phyloP scores from a whole-genome alignment of 208 protist species.

The Leishmania aethiopica region DNA sequence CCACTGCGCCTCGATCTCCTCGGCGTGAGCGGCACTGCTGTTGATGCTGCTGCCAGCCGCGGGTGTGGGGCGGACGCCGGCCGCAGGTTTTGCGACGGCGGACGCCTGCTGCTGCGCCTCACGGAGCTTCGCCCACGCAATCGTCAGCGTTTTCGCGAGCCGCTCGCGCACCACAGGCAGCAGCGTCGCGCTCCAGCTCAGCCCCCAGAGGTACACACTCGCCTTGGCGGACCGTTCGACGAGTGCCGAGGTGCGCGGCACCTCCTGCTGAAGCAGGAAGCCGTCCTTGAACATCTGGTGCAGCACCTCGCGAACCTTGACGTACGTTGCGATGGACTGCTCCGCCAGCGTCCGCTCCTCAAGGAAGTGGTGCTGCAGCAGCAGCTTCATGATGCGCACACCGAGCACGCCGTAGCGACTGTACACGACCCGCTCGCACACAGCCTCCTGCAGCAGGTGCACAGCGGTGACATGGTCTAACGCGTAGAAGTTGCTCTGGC shows the following conservation, averaged over 20 bases:
- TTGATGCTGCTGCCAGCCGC: background rate
- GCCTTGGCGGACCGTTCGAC: slow-evolving; percentile 62
- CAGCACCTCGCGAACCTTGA: slow-evolving; percentile 64
- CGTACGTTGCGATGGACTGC: slow-evolving; percentile 73
- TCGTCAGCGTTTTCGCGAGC: slow-evolving; percentile 49
- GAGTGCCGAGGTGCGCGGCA: slow-evolving; percentile 46
- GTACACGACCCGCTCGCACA: slow-evolving; percentile 76
- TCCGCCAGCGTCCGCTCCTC: slow-evolving; percentile 84
- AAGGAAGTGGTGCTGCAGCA: slow-evolving; percentile 68
- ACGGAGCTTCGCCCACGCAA: slow-evolving; percentile 39
- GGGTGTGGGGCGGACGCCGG: background rate
- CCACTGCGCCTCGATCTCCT: slow-evolving; percentile 19
- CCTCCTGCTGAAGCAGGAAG: slow-evolving; percentile 68
- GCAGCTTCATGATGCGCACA: slow-evolving; percentile 78
- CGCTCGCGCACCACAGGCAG: slow-evolving; percentile 52
- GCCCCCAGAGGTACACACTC: slow-evolving; percentile 71
- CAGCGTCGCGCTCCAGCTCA: slow-evolving; percentile 36
- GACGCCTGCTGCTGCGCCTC: slow-evolving; percentile 24
- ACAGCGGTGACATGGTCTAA: slow-evolving; percentile 35
- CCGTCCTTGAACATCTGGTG: slow-evolving; percentile 82
- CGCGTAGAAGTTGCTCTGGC: slow-evolving; percentile 17
- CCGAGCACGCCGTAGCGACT: slow-evolving; percentile 78
- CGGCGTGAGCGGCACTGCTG: background rate
- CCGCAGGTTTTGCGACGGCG: background rate
- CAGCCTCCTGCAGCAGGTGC: slow-evolving; percentile 45